Base-by-base conservation (phyloP, 495 filamentous ascomycete genomes). In the Hypoxylon lenormandii region DNA sequence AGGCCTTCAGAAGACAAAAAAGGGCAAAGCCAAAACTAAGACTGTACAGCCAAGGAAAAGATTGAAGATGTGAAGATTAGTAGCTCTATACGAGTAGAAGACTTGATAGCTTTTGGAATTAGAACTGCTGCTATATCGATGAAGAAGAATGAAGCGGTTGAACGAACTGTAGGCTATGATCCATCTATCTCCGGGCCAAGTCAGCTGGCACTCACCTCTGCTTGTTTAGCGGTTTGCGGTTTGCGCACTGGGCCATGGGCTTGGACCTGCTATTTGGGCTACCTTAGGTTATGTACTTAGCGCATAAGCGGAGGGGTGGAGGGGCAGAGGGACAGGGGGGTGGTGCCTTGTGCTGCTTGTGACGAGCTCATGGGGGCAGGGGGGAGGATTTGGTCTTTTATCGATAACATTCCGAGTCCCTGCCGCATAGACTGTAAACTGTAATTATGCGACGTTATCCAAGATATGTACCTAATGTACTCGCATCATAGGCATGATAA, bases 311-410 rank as follows among this genome's bases (percentile, higher is more conserved):
- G 26, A 18, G 36, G 33, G 38, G 26, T n/a, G n/a, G n/a, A n/a
- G n/a, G n/a, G n/a, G n/a, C n/a, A n/a, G n/a, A n/a, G n/a, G n/a
- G n/a, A n/a, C n/a, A n/a, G n/a, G 54, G 53, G 30, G 30, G 5
- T 23, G 60, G 28, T 66, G 48, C 55, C 64, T 66, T 66, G 56
- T 66, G 64, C n/a, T n/a, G n/a, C n/a, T n/a, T n/a, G n/a, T n/a
- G n/a, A 66, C 64, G 12, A 60, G 64, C 42, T 48, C 64, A 66
- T 60, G 64, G 47, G 55, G 36, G n/a, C n/a, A n/a, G n/a, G n/a
- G n/a, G n/a, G n/a, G n/a, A 22, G 4, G 0, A 6, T 33, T 3
- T 8, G 15, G 33, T 15, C n/a, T n/a, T 23, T 66, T 60, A 66
- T 66, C 55, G 64, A 66, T 66, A 66, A 49, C 0, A 22, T 19